phyloP scores from a whole-genome alignment of 2,329 filamentous ascomycete genomes.

The Aureobasidium sp. region DNA sequence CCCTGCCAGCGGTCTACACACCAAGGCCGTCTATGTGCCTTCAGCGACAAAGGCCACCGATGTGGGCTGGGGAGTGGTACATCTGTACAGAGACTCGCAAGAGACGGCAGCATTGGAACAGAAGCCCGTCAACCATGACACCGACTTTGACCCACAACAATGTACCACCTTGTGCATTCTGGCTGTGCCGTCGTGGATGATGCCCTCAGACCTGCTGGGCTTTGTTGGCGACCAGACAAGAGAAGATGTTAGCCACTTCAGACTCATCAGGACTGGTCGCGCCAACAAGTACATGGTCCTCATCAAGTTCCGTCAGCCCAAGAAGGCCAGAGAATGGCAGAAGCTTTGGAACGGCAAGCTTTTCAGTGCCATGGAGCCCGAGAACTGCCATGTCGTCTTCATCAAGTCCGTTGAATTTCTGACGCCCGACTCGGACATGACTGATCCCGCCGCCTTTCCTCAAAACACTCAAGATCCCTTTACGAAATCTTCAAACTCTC shows the following conservation, averaged over 20 bases:
- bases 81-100: slow-evolving; percentile 80
- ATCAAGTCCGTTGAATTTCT: slow-evolving; percentile 87
- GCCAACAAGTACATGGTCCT: slow-evolving; percentile 92
- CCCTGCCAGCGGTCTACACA: slow-evolving; percentile 60
- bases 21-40: slow-evolving; percentile 72
- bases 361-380: slow-evolving; percentile 89
- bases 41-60: slow-evolving; percentile 66
- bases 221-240: slow-evolving; percentile 86
- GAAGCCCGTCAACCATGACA: slow-evolving; percentile 19
- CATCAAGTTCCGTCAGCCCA: slow-evolving; percentile 79
- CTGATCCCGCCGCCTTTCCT: slow-evolving; percentile 47
- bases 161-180: slow-evolving; percentile 89
- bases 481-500: slow-evolving; percentile 44
- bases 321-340: slow-evolving; percentile 71
- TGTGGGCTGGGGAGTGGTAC: slow-evolving; percentile 85
- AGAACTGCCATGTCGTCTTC: slow-evolving; percentile 91
- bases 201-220: slow-evolving; percentile 80
- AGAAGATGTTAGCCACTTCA: slow-evolving; percentile 82
- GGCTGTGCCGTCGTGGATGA: slow-evolving; percentile 89
- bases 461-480: slow-evolving; percentile 57
- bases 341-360: slow-evolving; percentile 85
- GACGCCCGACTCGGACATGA: slow-evolving; percentile 45
- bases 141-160: slow-evolving; percentile 47
- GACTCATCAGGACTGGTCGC: slow-evolving; percentile 83
- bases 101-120: slow-evolving; percentile 57